Evolutionary conservation across 2,329 filamentous ascomycete species (phyloP).

Genomic region (Diplodia scrobiculata): DNA sequence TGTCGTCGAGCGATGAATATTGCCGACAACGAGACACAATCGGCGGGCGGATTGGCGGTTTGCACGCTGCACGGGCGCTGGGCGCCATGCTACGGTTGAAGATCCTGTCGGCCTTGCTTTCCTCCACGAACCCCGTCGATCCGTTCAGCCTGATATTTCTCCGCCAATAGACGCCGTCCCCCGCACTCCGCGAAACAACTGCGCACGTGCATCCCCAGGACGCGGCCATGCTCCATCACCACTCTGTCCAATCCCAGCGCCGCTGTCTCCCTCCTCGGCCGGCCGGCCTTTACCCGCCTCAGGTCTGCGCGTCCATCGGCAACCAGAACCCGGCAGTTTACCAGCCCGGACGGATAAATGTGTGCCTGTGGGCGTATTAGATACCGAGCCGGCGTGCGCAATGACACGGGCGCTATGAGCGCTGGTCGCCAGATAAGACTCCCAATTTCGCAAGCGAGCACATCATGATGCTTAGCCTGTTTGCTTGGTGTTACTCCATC

Average conservation of each 20-base stretch:
- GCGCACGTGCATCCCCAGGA: constrained; percentile 11
- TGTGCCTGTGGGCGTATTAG: neutral
- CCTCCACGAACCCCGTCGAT: constrained; percentile 27
- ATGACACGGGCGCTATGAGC: neutral
- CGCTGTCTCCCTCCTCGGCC: neutral
- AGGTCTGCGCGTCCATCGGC: constrained; percentile 1
- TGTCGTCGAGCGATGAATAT: constrained; percentile 13
- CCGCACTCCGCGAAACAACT: constrained; percentile 17
- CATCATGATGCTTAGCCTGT: constrained; percentile 25
- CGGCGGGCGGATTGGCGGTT: constrained; percentile 21
- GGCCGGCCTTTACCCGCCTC: neutral
- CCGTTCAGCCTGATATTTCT: constrained; percentile 28
- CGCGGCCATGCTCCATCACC: neutral
- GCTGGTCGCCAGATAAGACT: constrained; percentile 4
- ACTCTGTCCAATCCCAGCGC: constrained; percentile 7
- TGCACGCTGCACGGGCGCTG: constrained; percentile 1
- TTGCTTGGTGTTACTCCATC: constrained; percentile 5
- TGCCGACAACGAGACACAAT: constrained; percentile 21
- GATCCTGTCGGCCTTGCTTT: constrained; percentile 27
- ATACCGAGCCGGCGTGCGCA: neutral
- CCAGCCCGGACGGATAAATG: constrained; percentile 14
- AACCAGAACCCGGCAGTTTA: constrained; percentile 12
- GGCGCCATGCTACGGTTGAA: constrained; percentile 27
- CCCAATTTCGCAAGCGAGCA: constrained; percentile 18
- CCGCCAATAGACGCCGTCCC: constrained; percentile 25